phyloP scores from a whole-genome alignment of 2,329 filamentous ascomycete genomes.

The Fusarium brachygibbosum region DNA sequence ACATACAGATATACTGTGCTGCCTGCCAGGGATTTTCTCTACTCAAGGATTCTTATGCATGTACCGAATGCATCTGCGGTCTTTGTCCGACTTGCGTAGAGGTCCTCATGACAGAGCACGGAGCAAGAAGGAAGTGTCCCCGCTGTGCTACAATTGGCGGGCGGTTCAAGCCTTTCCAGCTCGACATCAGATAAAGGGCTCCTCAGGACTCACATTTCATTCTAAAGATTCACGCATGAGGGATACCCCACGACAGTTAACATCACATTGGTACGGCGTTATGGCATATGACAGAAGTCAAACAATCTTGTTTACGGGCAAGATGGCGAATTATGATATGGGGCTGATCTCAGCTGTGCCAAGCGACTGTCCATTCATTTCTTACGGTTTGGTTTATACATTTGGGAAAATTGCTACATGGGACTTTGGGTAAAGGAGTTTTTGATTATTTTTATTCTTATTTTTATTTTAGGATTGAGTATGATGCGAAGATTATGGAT shows the following conservation, averaged over 20 bases:
- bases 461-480: slow-evolving; percentile 1
- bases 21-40: slow-evolving; percentile 83
- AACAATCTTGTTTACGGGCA: slow-evolving; percentile 39
- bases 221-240: slow-evolving; percentile 21
- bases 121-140: slow-evolving; percentile 81
- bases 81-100: slow-evolving; percentile 91
- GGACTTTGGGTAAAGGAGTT: slow-evolving; percentile 47
- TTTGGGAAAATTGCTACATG: slow-evolving; percentile 40
- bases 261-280: slow-evolving; percentile 48
- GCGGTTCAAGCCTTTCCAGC: slow-evolving; percentile 86
- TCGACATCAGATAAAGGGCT: slow-evolving; percentile 77
- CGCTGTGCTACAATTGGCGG: slow-evolving; percentile 83
- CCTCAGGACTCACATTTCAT: slow-evolving; percentile 38
- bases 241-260: slow-evolving; percentile 32
- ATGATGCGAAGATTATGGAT: slow-evolving; percentile 13
- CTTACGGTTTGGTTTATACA: slow-evolving; percentile 17
- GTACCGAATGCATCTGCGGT: slow-evolving; percentile 95
- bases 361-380: slow-evolving; percentile 41
- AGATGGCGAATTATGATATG: slow-evolving; percentile 41
- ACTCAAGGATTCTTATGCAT: slow-evolving; percentile 89
- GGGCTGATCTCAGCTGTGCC: slow-evolving; percentile 30
- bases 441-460: slow-evolving; percentile 27
- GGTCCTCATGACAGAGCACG: slow-evolving; percentile 80
- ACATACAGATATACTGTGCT: slow-evolving; percentile 92
- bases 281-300: slow-evolving; percentile 45